Evolutionary conservation across 2,329 filamentous ascomycete genomes (phyloP).

Genomic region (Diatrype stigma): DNA sequence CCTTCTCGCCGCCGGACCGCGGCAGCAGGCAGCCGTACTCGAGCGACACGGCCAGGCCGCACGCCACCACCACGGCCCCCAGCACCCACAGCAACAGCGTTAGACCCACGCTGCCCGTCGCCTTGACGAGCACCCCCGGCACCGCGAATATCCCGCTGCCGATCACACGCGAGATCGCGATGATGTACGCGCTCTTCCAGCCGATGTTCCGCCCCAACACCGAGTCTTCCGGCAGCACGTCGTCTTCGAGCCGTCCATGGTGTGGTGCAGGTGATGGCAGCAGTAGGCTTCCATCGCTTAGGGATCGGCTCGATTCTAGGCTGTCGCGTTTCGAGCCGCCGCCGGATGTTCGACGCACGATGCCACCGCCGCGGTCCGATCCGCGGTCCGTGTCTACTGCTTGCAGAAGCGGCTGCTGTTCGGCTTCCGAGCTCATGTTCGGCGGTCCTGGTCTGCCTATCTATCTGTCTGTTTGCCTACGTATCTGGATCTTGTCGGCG

Average conservation of each 20-base stretch:
- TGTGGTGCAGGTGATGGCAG: not conserved
- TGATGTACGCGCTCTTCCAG: conserved; percentile 61
- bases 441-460: not conserved
- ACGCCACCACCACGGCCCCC: conserved; percentile 58
- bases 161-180: conserved; percentile 65
- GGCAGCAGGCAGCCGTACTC: conserved; percentile 71
- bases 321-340: not conserved
- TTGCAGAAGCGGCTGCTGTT: not conserved
- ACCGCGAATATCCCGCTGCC: conserved; percentile 71
- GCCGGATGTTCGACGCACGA: not conserved
- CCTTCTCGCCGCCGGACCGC: conserved; percentile 63
- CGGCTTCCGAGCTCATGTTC: not conserved
- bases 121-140: conserved; percentile 61
- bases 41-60: conserved; percentile 57
- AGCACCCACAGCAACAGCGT: conserved; percentile 59
- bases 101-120: conserved; percentile 62
- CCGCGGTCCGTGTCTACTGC: not conserved
- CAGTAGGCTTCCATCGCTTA: not conserved
- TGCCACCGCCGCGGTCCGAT: too few relatives aligned
- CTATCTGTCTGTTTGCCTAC: not conserved
- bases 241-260: conserved; percentile 47
- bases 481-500: not conserved
- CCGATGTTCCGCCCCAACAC: conserved; percentile 54
- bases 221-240: conserved; percentile 56
- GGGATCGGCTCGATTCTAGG: not conserved